Evolutionary conservation across 257 asterid species (phyloP), one percentile per base, ranked within the genome.

Genomic region (Hygrophila difformis): DNA sequence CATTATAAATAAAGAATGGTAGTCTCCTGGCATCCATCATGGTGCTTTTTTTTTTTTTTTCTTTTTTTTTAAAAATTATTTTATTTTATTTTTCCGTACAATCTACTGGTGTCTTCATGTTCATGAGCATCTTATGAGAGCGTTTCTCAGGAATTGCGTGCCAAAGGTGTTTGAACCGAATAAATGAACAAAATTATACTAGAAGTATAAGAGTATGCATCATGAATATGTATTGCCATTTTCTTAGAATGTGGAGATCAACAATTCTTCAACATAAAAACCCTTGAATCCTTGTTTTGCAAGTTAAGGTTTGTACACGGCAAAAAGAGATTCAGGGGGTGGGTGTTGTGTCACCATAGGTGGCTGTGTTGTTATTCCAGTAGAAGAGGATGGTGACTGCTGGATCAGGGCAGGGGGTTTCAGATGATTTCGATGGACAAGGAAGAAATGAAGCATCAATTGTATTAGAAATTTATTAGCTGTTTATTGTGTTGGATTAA

Each of bases 31-130:
- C 36, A 24, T 45, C 31, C n/a, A n/a, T n/a, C n/a, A n/a, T n/a
- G n/a, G n/a, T n/a, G n/a, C n/a, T n/a, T n/a, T n/a, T n/a, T n/a
- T n/a, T n/a, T n/a, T n/a, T 23, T 56, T 53, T 5, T 54, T 47
- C 39, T 48, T 5, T 6, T 24, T 39, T 41, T 23, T 60, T 57
- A 48, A 26, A 26, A 23, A 12, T 36, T 12, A 21, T 7, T 28
- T 12, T 50, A 31, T 23, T 40, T 56, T 39, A 26, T 33, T 38
- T 8, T 45, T n/a, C n/a, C n/a, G n/a, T n/a, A n/a, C n/a, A n/a
- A n/a, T n/a, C n/a, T n/a, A n/a, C n/a, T n/a, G n/a, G n/a, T n/a
- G n/a, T n/a, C n/a, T n/a, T n/a, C n/a, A n/a, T n/a, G n/a, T n/a
- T n/a, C n/a, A n/a, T n/a, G 8, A 26, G 31, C 31, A 26, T 5